Percentiles rank a stretch among this genome's conserved stretches.
Evolutionary conservation across 2,329 filamentous ascomycete species (phyloP).

Genomic region (Ceratocystis albifundus): DNA sequence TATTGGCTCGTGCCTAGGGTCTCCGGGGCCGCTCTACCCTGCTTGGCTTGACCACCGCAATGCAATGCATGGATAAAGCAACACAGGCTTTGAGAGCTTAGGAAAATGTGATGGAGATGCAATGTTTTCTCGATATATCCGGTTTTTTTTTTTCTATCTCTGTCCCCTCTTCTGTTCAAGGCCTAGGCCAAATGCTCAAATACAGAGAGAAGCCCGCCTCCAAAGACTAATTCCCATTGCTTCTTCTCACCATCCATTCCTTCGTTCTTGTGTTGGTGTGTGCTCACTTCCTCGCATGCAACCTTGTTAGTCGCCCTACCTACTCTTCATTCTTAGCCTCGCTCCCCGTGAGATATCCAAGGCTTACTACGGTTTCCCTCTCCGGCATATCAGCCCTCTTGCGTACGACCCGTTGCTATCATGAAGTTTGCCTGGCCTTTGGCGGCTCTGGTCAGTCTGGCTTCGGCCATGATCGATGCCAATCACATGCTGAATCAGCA

Average conservation of each 20-base stretch:
- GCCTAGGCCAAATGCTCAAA: background rate
- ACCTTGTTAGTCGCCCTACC: no score
- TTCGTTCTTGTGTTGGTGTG: background rate
- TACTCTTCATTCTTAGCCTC: background rate
- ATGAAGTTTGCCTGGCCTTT: constrained; percentile 12
- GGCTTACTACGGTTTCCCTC: background rate
- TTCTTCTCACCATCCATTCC: background rate
- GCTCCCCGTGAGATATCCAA: background rate
- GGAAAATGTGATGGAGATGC: background rate
- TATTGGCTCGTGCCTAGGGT: background rate
- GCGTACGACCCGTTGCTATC: background rate
- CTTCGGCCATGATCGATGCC: constrained; percentile 6
- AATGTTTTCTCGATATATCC: background rate
- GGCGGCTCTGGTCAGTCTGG: background rate
- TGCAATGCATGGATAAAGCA: background rate
- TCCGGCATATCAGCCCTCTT: background rate
- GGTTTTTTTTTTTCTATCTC: background rate
- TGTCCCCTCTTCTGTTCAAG: background rate
- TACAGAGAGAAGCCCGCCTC: background rate
- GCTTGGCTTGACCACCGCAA: background rate
- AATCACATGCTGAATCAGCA: background rate
- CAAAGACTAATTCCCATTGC: background rate
- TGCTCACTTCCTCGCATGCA: no score
- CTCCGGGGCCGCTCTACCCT: background rate
- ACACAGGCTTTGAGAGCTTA: background rate